Base-by-base conservation (phyloP, 2,329 filamentous ascomycete species). In the Onygenales sp. region DNA sequence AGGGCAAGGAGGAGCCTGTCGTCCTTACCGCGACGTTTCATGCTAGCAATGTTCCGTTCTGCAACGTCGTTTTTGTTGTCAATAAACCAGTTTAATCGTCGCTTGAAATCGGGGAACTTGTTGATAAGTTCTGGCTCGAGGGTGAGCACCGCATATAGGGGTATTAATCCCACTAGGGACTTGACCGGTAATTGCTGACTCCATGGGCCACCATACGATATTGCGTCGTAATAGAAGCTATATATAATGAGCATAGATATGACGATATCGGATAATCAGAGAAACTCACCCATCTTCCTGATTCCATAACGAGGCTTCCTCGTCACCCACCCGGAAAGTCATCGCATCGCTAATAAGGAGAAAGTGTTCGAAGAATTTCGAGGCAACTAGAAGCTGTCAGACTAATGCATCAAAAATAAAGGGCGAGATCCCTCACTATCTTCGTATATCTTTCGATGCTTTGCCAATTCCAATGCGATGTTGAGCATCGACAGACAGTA, bases 361-460 rank as follows among this genome's bases (percentile, higher is more conserved):
- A 72, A 97, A 97, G 66, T 97, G 93, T 74, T 97, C 93, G 64
- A 97, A 97, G 77, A 97, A 97, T 72, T 97, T 97, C 50, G 90
- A 94, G 1, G 92, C 91, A 75, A 97, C 87, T 69, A 14, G 35
- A 7, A 33, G 27, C 43, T 13, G 21, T 49, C 33, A 44, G 43
- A 39, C 11, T 21, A 32, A 41, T 33, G 11, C 32, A 31, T 10
- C 38, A 33, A 13, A 31, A 27, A 11, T 2, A 6, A 13, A 17
- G 13, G 31, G 13, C 39, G 1, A 21, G 7, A 21, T 43, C 10
- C 59, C 68, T 62, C 57, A 71, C 68, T 85, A 65, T 97, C 92
- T 75, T 97, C 92, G 69, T 97, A 97, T 54, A 86, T 95, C 42
- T 91, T 85, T 45, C 93, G 85, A 69, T 96, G 89, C 74, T 97